Percentiles rank a stretch among this genome's conserved stretches.
phyloP scores from a whole-genome alignment of 73 alveolate species.

The Paraurostyla sp. region DNA sequence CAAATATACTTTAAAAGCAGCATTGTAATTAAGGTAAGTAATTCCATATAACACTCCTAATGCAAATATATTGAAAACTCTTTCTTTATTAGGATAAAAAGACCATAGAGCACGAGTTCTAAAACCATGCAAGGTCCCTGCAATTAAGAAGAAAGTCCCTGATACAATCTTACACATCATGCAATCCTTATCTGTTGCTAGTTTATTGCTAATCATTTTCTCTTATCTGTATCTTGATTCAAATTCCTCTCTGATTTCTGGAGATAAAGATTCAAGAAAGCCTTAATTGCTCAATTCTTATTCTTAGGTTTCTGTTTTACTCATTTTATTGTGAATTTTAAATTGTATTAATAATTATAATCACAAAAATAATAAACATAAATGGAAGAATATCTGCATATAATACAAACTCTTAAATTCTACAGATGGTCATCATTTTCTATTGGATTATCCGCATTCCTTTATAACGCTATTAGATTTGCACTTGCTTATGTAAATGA shows the following conservation, averaged over 20 bases:
- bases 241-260: slow-evolving; percentile 40
- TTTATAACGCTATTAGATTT: too few relatives aligned
- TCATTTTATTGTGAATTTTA: background rate
- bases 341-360: slow-evolving; percentile 6
- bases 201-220: background rate
- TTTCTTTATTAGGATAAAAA: slow-evolving; percentile 51
- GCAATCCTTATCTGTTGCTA: background rate
- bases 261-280: background rate
- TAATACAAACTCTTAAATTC: too few relatives aligned
- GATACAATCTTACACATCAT: slow-evolving; percentile 20
- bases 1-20: slow-evolving; percentile 18
- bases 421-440: too few relatives aligned
- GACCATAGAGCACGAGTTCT: slow-evolving; percentile 30
- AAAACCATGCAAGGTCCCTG: slow-evolving; percentile 18
- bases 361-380: slow-evolving; percentile 12
- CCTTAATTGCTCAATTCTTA: too few relatives aligned
- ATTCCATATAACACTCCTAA: background rate
- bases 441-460: too few relatives aligned
- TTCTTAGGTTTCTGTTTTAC: background rate
- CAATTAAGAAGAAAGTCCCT: background rate
- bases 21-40: slow-evolving; percentile 13
- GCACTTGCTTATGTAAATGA: too few relatives aligned
- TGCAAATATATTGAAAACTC: slow-evolving; percentile 18
- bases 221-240: slow-evolving; percentile 42
- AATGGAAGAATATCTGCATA: too few relatives aligned